Base-by-base conservation (phyloP, 108 stramenopile genomes). In the Stephanodiscus minutulus region DNA sequence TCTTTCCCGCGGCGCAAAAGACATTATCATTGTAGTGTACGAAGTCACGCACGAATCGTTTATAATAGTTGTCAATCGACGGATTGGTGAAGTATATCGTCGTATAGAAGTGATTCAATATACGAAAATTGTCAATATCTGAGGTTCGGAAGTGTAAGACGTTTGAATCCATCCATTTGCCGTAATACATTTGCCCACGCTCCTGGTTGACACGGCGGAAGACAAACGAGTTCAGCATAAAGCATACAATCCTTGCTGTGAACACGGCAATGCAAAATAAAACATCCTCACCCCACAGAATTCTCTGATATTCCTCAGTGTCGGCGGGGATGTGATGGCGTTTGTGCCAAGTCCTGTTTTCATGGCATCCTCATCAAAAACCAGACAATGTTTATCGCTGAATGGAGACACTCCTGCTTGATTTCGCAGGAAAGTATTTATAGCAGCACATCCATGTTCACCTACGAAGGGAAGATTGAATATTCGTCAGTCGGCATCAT, bases 1-100 rank as follows among this genome's bases (percentile, higher is more conserved):
- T 86, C 66, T 91, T 87, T 27, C 91, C 96, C 25, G 94, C 96
- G 17, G 89, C 88, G 62, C 96, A 97, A 59, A 85, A 91, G 17
- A 97, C 89, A 43, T 83, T 67, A 70, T 95, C 93, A 44, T 80
- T 78, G 81, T 95, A 95, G 63, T 88, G 87, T 58, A 97, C 75
- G 55, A 79, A 89, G 69, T 96, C 96, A 49, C 96, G 77, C 1
- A 96, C 86, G 52, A 96, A 92, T 7, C 96, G 85, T 74, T 90
- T 87, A 66, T 72, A 88, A 66, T 85, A 91, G 61, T 87, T 82
- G 55, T 86, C 90, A 60, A 88, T 77, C 7, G 67, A 68, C 39
- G 90, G 86, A 76, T 95, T 82, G 0, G 87, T 89, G 61, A 95
- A 96, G 65, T 90, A 81, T 8, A 92, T 71, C 33, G 87, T 76